phyloP scores from a whole-genome alignment of 1,284 basidiomycete species.

The Trametes sp. region DNA sequence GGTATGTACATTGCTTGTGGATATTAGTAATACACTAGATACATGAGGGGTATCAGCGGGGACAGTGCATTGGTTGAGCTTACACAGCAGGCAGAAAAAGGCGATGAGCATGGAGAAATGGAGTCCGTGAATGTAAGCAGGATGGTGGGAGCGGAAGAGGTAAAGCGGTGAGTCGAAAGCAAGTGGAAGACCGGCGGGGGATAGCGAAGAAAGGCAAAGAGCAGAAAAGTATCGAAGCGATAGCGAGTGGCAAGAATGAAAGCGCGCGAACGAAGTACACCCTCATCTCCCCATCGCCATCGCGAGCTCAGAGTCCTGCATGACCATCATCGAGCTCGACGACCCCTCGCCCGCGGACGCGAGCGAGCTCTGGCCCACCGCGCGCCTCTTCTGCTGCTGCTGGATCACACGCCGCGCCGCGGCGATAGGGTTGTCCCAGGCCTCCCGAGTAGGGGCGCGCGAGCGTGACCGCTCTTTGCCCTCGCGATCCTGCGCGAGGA shows the following conservation, averaged over 20 bases:
- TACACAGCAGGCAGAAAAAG: not conserved
- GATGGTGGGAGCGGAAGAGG: not conserved
- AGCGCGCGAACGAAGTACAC: not conserved
- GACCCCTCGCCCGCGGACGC: not conserved
- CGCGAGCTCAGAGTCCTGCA: not conserved
- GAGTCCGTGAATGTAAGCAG: not conserved
- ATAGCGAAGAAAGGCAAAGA: not conserved
- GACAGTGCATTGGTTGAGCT: not conserved
- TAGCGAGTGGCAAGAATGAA: not conserved
- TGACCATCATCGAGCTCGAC: not conserved
- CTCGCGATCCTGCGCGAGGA: conserved; percentile 8
- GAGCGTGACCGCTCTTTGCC: conserved; percentile 25
- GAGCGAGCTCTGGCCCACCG: not conserved
- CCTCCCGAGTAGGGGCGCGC: conserved; percentile 16
- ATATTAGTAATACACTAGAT: not conserved
- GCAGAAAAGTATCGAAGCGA: not conserved
- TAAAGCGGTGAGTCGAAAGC: not conserved
- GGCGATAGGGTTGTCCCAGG: conserved; percentile 5
- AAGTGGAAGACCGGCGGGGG: not conserved
- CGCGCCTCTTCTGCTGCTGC: conserved; percentile 10
- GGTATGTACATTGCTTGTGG: not conserved
- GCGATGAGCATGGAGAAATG: not conserved
- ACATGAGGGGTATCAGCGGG: not conserved
- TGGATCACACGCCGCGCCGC: conserved; percentile 6
- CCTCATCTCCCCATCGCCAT: not conserved